These are phyloP conservation scores for Neofusicoccum laricinum DNA, from an alignment of 2,329 filamentous ascomycete species.

Conservation along the genomic window DNA sequence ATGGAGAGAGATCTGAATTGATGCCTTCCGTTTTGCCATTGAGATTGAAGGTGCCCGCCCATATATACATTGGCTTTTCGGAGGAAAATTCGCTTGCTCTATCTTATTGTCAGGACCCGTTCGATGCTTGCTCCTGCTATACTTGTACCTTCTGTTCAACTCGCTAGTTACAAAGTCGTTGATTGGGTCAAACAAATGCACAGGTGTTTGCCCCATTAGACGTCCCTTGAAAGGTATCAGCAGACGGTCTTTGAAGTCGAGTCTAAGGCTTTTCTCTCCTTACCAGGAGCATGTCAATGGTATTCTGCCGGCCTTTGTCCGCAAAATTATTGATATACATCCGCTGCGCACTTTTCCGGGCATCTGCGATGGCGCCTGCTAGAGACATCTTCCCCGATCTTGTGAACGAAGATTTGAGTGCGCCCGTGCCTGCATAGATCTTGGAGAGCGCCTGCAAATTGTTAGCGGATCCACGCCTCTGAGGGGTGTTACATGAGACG, in stretches of 20 bases:
- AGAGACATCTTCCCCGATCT: slow-evolving; percentile 93
- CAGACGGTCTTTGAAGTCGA: neutral
- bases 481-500: neutral
- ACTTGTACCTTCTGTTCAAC: slow-evolving; percentile 55
- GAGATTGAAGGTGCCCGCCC: slow-evolving; percentile 88
- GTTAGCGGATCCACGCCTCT: neutral
- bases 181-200: slow-evolving; percentile 88
- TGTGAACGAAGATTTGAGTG: slow-evolving; percentile 92
- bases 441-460: slow-evolving; percentile 63
- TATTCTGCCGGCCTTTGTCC: slow-evolving; percentile 88
- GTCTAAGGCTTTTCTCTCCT: neutral
- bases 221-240: slow-evolving; percentile 51
- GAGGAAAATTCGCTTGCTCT: slow-evolving; percentile 71
- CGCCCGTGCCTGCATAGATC: slow-evolving; percentile 95
- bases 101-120: slow-evolving; percentile 20
- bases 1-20: slow-evolving; percentile 75
- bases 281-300: slow-evolving; percentile 81
- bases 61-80: slow-evolving; percentile 71
- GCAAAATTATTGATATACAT: slow-evolving; percentile 98
- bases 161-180: slow-evolving; percentile 85
- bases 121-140: neutral
- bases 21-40: slow-evolving; percentile 82
- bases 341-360: slow-evolving; percentile 87
- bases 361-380: slow-evolving; percentile 89
- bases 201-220: slow-evolving; percentile 76